A percentile compares a stretch with the other conserved stretches of the same genome.
Evolutionary conservation across 257 asterid genomes (phyloP).

Genomic region (Penstemon barbatus): DNA sequence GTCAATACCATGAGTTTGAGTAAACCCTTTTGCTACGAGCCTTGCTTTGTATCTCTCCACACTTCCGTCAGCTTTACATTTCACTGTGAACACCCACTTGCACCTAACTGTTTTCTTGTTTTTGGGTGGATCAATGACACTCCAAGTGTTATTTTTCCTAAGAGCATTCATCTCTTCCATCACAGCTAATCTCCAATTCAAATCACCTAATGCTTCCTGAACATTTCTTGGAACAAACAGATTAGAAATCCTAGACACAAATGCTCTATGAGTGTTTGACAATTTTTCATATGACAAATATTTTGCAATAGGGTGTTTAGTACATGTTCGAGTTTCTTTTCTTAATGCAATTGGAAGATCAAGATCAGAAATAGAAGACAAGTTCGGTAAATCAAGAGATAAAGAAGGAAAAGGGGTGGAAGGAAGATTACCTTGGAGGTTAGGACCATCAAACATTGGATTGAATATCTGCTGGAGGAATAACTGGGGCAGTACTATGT

Average conservation of each 20-base stretch:
- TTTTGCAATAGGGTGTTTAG: not conserved
- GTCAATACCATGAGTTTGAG: not conserved
- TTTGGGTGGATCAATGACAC: too few relatives aligned
- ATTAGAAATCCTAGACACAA: not conserved
- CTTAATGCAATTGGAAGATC: not conserved
- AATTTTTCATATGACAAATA: not conserved
- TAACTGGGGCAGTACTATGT: too few relatives aligned
- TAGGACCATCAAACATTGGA: too few relatives aligned
- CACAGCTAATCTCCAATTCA: not conserved
- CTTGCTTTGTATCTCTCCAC: conserved; percentile 2
- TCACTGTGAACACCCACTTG: not conserved
- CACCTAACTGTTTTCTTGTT: too few relatives aligned
- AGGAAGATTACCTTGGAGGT: too few relatives aligned
- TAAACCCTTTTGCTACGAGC: too few relatives aligned
- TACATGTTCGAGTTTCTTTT: not conserved
- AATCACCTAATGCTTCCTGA: not conserved
- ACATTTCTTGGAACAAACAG: conserved; percentile 8
- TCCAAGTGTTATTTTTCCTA: too few relatives aligned
- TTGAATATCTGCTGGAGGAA: too few relatives aligned
- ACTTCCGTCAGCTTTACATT: not conserved
- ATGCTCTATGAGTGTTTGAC: not conserved
- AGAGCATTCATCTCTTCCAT: too few relatives aligned
- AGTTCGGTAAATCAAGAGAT: too few relatives aligned
- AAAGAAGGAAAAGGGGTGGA: too few relatives aligned
- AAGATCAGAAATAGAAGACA: not conserved